phyloP scores from a whole-genome alignment of 78 protist species.

The Dictyostelium brefeldianum region DNA sequence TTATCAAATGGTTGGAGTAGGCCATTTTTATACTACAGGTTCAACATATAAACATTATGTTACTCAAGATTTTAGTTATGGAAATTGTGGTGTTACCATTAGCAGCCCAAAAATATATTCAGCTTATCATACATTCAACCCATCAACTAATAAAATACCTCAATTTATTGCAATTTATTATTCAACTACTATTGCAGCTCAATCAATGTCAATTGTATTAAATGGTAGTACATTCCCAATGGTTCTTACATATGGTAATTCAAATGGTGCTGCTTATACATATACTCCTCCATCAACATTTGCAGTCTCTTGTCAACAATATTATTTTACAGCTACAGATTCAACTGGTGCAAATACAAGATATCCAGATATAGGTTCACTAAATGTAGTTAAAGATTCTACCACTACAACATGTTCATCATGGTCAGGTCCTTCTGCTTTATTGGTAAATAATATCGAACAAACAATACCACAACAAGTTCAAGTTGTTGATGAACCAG shows the following conservation, averaged over 20 bases:
- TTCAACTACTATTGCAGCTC: no score
- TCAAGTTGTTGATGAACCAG: no score
- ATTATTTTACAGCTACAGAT: background rate
- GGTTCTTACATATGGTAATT: background rate
- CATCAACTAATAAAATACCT: background rate
- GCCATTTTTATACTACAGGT: background rate
- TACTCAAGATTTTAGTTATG: constrained; percentile 48
- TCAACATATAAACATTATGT: constrained; percentile 5
- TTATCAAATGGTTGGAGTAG: constrained; percentile 10
- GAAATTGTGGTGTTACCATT: no score
- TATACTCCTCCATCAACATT: background rate
- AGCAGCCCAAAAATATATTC: background rate
- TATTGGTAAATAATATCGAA: no score
- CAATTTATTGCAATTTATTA: constrained; percentile 3
- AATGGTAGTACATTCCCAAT: background rate
- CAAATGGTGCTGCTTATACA: background rate
- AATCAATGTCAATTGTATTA: background rate
- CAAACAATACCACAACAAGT: no score
- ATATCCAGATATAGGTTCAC: constrained; percentile 53
- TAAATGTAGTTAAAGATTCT: background rate
- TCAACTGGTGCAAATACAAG: background rate
- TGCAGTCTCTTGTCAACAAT: background rate
- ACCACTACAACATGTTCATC: background rate
- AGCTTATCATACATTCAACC: constrained; percentile 9
- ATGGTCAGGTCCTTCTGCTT: background rate